These are phyloP conservation scores for Rhododendron ferrugineum DNA, from an alignment of 148 eudicot species.

Conservation along the genomic window DNA sequence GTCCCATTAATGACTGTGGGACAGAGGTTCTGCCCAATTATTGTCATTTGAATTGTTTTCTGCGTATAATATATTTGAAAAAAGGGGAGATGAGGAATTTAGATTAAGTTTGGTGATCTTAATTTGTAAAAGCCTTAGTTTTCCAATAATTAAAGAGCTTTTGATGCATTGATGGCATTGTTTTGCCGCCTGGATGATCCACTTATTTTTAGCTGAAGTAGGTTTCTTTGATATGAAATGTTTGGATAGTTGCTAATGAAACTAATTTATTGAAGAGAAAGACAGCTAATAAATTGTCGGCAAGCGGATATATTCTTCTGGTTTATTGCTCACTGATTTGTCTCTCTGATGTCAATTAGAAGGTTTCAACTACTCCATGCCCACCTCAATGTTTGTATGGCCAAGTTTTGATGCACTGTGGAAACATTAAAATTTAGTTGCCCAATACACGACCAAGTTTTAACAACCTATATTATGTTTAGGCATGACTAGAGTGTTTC, in stretches of 20 bases:
- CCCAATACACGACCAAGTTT: neutral
- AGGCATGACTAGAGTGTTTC: slow-evolving; percentile 1
- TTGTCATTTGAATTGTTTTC: neutral
- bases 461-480: neutral
- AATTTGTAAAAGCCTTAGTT: neutral
- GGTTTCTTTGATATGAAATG: neutral
- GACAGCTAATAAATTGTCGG: neutral
- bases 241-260: neutral
- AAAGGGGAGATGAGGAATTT: neutral
- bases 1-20: neutral
- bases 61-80: neutral
- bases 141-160: neutral
- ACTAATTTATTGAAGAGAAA: neutral
- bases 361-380: neutral
- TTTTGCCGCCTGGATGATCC: neutral
- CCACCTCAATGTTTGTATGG: neutral
- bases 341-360: neutral
- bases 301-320: neutral
- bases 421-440: neutral
- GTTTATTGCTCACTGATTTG: neutral
- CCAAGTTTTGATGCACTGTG: neutral
- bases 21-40: neutral
- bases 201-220: neutral
- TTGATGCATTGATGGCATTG: neutral
- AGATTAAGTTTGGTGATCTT: neutral